Base-by-base conservation (phyloP, 306 rosid species). In the Astragalus membranaceus region DNA sequence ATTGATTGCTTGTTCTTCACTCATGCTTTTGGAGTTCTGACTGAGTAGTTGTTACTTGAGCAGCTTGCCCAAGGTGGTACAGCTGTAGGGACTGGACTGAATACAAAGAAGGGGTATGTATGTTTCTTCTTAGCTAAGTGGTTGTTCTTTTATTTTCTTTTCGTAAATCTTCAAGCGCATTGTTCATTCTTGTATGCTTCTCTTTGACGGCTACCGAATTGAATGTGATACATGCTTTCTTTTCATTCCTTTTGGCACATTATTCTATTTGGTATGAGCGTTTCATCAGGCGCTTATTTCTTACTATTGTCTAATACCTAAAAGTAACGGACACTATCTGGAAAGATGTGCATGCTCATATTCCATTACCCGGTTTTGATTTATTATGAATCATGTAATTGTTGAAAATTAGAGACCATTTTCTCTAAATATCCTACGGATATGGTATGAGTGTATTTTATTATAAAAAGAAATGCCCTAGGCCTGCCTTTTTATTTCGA, bases 31-130 rank as follows among this genome's bases (percentile, higher is more conserved):
- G 1, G 52, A 23, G 35, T 67, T 75, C 75, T 85, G 77, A 85
- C 69, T 72, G 15, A 76, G 65, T 61, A 42, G 32, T 54, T 80
- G 42, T 80, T 61, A 36, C 69, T 73, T 81, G 89, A 65, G 76
- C 92, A 91, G 99, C 96, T 95, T 63, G 99, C 97, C 52, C 99
- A 95, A 78, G 99, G 99, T 69, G 99, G 99, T 76, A 91, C 99
- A 41, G 99, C 99, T 83, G 99, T 95, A 26, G 99, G 99, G 78
- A 95, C 99, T 67, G 97, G 99, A 85, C 81, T 95, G 81, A 95
- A 95, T 84, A 95, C 99, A 78, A 91, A 89, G 88, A 95, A 80
- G 79, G 99, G 99, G 97, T 95, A 84, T 16, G 91, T 70, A 67
- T 70, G 54, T 54, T 75, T 60, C 47, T 43, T 80, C 58, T 44